phyloP scores from a whole-genome alignment of 1,284 basidiomycete species.

The Microbotryum intermedium region DNA sequence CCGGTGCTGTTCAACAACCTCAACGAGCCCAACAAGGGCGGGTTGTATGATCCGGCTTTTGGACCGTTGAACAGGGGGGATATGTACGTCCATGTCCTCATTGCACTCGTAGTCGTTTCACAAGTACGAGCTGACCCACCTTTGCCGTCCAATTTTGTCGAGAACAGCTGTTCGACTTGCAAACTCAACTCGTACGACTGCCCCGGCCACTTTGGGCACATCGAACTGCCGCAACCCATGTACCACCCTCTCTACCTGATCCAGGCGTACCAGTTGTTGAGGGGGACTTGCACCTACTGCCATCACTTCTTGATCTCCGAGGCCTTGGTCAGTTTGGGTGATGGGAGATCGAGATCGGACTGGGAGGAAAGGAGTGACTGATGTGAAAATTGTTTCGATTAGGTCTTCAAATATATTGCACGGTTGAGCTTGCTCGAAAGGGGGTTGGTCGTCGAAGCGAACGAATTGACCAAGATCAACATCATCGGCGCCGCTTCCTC shows the following conservation, averaged over 20 bases:
- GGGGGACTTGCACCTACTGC: slow-evolving; percentile 90
- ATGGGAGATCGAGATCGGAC: not conserved
- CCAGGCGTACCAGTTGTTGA: slow-evolving; percentile 79
- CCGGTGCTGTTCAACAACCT: slow-evolving; percentile 87
- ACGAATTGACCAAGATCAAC: slow-evolving; percentile 46
- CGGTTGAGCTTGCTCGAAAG: slow-evolving; percentile 84
- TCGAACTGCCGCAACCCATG: slow-evolving; percentile 89
- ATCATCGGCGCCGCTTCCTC: slow-evolving; percentile 15
- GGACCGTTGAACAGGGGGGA: slow-evolving; percentile 81
- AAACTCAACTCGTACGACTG: slow-evolving; percentile 84
- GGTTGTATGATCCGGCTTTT: slow-evolving; percentile 90
- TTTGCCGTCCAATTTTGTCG: not conserved
- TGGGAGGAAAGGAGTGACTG: no score
- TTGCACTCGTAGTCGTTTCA: not conserved
- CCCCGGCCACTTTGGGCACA: slow-evolving; percentile 98
- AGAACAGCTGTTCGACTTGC: slow-evolving; percentile 89
- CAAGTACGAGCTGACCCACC: not conserved
- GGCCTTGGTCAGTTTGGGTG: slow-evolving; percentile 56
- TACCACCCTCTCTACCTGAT: slow-evolving; percentile 96
- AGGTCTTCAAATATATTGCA: slow-evolving; percentile 75
- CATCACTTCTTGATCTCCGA: slow-evolving; percentile 80
- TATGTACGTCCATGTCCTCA: slow-evolving; percentile 52
- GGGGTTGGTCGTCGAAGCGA: slow-evolving; percentile 71
- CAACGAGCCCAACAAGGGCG: slow-evolving; percentile 82
- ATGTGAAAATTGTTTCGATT: not conserved